Conservation (phyloP, 2,329 filamentous ascomycete species). For the Fusarium xylarioides region DNA sequence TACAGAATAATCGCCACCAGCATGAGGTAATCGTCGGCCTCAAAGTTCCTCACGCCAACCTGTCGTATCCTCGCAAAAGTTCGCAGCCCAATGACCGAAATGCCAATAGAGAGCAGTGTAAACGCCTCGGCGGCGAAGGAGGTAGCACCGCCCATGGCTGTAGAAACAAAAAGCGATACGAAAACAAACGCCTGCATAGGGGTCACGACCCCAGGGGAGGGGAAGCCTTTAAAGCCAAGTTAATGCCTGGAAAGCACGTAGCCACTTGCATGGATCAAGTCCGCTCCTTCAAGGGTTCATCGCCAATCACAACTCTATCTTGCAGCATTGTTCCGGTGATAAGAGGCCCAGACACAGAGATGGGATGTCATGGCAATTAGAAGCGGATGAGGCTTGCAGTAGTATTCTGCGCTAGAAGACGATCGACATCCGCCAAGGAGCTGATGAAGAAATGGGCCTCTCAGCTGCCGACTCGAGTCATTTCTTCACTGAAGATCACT, state of each 20-base stretch:
- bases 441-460: neutral
- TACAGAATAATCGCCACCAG: conserved; percentile 39
- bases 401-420: neutral
- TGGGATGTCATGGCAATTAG: neutral
- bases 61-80: conserved; percentile 57
- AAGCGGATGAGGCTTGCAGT: neutral
- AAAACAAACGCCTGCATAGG: neutral
- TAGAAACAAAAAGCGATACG: neutral
- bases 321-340: neutral
- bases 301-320: neutral
- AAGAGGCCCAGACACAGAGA: neutral
- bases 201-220: neutral
- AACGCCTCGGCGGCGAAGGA: conserved; percentile 41
- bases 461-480: neutral
- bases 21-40: conserved; percentile 61
- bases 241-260: neutral
- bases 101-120: conserved; percentile 59
- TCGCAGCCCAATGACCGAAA: conserved; percentile 58
- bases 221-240: neutral
- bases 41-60: conserved; percentile 46
- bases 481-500: neutral
- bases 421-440: neutral
- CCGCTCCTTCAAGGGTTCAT: neutral
- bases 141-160: neutral
- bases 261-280: neutral